Conservation (phyloP, 164 flowering plant genomes). For the Saururus chinensis region DNA sequence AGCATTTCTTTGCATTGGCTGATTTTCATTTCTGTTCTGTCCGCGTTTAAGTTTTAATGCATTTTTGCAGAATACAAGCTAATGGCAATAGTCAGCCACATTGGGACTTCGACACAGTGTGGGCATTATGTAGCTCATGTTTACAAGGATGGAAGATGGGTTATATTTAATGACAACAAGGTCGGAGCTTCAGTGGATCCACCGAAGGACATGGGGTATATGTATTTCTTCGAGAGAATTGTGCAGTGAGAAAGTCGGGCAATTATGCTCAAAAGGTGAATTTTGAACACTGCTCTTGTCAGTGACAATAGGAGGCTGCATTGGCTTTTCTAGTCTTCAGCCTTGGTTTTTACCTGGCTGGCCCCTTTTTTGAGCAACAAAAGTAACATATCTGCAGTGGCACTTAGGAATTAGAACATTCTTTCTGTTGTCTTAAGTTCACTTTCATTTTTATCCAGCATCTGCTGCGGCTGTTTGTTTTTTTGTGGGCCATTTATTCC, state of each 20-base stretch:
- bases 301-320: neutral
- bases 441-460: no score
- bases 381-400: no score
- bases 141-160: conserved; percentile 85
- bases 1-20: no score
- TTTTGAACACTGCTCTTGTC: neutral
- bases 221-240: conserved; percentile 87
- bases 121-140: conserved; percentile 99
- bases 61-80: conserved; percentile 73
- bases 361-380: neutral
- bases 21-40: neutral
- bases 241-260: conserved; percentile 14
- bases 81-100: conserved; percentile 92
- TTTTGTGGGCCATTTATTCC: no score
- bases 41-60: neutral
- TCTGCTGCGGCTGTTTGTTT: no score
- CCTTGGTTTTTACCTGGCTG: neutral
- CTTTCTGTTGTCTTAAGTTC: no score
- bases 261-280: conserved; percentile 5
- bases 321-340: neutral
- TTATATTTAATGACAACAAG: conserved; percentile 81
- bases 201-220: conserved; percentile 94
- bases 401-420: no score
- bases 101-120: conserved; percentile 94
- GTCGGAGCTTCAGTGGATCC: conserved; percentile 83